Conservation (phyloP, 148 eudicot species). For the Chenopodium berlandieri region DNA sequence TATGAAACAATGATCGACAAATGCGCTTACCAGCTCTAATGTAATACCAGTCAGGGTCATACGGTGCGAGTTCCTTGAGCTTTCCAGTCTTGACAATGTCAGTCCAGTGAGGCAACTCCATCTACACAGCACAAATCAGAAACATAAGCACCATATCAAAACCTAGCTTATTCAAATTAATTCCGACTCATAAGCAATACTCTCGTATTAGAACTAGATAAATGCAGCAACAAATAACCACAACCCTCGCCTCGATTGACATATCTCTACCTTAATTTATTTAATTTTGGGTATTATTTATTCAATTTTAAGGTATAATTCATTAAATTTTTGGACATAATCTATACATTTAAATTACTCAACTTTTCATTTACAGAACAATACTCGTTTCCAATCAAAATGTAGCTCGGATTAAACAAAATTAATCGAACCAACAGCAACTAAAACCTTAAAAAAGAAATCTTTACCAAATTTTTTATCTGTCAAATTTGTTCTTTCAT, state of each 20-base stretch:
- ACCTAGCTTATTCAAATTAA: background rate
- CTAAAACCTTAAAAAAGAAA: background rate
- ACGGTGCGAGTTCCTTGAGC: conserved; percentile 65
- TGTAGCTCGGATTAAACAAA: background rate
- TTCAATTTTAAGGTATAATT: background rate
- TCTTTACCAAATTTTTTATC: too few relatives aligned
- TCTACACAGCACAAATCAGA: conserved; percentile 26
- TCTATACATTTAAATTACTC: background rate
- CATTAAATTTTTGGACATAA: background rate
- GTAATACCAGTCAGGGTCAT: conserved; percentile 67
- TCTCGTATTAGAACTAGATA: too few relatives aligned
- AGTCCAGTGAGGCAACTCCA: conserved; percentile 70
- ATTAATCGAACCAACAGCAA: background rate
- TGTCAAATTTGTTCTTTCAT: too few relatives aligned
- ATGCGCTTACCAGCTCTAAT: conserved; percentile 56
- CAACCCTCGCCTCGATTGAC: background rate
- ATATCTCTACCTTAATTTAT: background rate
- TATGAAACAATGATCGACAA: too few relatives aligned
- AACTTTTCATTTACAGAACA: background rate
- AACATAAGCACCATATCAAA: background rate
- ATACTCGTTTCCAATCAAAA: background rate
- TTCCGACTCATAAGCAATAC: too few relatives aligned
- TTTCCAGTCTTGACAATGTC: conserved; percentile 64
- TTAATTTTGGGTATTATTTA: background rate
- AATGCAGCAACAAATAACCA: too few relatives aligned